Percentiles rank a stretch among this genome's conserved stretches.
Conservation (phyloP, 805 yeast genomes). For the Saturnispora gosingensis region DNA sequence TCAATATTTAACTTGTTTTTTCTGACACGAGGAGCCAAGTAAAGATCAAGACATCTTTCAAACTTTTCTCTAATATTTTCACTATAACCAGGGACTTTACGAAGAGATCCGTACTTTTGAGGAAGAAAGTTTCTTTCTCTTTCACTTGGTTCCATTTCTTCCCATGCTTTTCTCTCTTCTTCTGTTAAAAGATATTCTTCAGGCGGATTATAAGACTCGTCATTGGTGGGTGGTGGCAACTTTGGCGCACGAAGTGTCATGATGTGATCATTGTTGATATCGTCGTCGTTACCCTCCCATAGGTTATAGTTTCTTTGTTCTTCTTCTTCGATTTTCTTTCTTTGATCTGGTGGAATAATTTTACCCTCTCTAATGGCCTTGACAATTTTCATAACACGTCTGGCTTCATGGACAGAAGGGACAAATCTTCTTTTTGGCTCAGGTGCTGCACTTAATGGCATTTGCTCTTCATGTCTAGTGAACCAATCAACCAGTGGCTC, state of each 20-base stretch:
- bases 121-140: conserved; percentile 76
- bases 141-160: conserved; percentile 60
- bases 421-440: conserved; percentile 97
- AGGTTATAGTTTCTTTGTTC: conserved; percentile 52
- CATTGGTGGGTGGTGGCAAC: conserved; percentile 90
- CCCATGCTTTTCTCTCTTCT: conserved; percentile 70
- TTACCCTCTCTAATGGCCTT: conserved; percentile 94
- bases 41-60: conserved; percentile 88
- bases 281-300: conserved; percentile 63
- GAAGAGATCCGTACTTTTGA: conserved; percentile 67
- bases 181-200: conserved; percentile 79
- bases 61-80: conserved; percentile 82
- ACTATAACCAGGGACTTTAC: conserved; percentile 90
- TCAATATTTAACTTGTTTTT: conserved; percentile 85
- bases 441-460: conserved; percentile 90
- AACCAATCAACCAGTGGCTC: conserved; percentile 96
- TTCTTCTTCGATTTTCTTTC: conserved; percentile 41
- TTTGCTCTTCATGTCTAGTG: conserved; percentile 69
- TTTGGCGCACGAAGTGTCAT: conserved; percentile 95
- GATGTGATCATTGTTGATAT: conserved; percentile 58
- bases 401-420: conserved; percentile 95
- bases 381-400: conserved; percentile 92
- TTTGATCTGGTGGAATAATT: conserved; percentile 65
- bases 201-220: conserved; percentile 96
- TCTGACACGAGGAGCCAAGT: conserved; percentile 93